Evolutionary conservation across 2,329 filamentous ascomycete genomes (phyloP).

Genomic region (Claviceps capensis): DNA sequence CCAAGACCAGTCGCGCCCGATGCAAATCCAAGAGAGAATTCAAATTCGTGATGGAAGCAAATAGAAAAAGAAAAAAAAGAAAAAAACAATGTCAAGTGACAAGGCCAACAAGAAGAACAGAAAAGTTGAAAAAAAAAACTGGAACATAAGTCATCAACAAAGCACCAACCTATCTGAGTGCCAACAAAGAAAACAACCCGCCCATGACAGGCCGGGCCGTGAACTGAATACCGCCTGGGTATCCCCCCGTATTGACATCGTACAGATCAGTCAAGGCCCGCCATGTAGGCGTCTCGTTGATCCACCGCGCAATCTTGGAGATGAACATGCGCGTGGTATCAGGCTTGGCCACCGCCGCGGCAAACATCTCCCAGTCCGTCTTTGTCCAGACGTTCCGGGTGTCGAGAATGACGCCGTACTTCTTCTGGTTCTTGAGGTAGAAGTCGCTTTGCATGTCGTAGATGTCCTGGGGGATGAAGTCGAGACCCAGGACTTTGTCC

Average conservation of each 20-base stretch:
- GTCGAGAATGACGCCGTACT: constrained; percentile 74
- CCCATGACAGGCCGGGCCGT: constrained; percentile 68
- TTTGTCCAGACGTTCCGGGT: constrained; percentile 72
- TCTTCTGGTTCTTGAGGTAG: constrained; percentile 57
- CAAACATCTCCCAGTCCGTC: constrained; percentile 77
- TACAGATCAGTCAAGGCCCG: constrained; percentile 66
- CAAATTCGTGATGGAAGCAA: background rate
- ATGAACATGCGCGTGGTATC: constrained; percentile 53
- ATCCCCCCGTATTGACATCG: constrained; percentile 56
- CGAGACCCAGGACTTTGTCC: constrained; percentile 63
- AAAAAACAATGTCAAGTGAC: background rate
- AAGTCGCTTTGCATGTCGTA: constrained; percentile 68
- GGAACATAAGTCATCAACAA: background rate
- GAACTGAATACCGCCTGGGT: constrained; percentile 50
- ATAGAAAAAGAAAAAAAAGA: no score
- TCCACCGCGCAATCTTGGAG: constrained; percentile 55
- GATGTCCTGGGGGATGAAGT: constrained; percentile 58
- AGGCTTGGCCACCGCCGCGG: constrained; percentile 56
- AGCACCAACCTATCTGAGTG: constrained; percentile 26
- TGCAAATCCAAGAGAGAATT: background rate
- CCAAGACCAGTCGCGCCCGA: no score
- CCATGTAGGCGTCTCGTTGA: constrained; percentile 59
- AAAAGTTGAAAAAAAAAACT: no score
- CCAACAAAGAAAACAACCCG: constrained; percentile 67
- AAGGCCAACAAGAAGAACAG: background rate